Evolutionary conservation across 495 filamentous ascomycete species (phyloP).

Genomic region (Gamarada debralockiae): DNA sequence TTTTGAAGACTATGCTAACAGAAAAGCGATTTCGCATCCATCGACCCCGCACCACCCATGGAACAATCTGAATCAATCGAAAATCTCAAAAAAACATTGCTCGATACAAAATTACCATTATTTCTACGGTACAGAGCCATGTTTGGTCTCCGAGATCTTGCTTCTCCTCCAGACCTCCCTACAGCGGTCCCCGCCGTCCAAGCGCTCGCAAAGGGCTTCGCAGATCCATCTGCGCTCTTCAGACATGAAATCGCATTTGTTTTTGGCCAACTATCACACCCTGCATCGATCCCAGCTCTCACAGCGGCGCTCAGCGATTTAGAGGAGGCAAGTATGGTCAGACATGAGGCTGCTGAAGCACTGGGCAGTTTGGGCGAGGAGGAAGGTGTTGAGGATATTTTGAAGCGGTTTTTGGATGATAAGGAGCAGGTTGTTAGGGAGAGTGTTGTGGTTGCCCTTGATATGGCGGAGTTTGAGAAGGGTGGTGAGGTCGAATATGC

Average conservation of each 20-base stretch:
- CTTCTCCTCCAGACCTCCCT: constrained; percentile 84
- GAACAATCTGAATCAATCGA: constrained; percentile 55
- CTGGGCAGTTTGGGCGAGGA: constrained; percentile 94
- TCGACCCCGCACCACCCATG: constrained; percentile 92
- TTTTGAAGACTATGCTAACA: constrained; percentile 8
- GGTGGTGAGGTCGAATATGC: constrained; percentile 88
- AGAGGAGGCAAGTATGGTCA: constrained; percentile 88
- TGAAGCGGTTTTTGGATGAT: constrained; percentile 84
- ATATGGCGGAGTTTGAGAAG: constrained; percentile 98
- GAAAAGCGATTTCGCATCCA: constrained; percentile 82
- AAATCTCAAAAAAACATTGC: constrained; percentile 68
- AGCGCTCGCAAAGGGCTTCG: constrained; percentile 81
- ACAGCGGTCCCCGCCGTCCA: constrained; percentile 80
- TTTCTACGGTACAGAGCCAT: constrained; percentile 96
- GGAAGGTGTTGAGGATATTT: constrained; percentile 81
- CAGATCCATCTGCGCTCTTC: constrained; percentile 88
- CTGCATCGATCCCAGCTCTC: constrained; percentile 90
- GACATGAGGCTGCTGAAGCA: constrained; percentile 96
- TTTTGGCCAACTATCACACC: constrained; percentile 92
- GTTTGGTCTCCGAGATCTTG: constrained; percentile 92
- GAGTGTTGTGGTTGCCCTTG: constrained; percentile 89
- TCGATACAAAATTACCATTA: constrained; percentile 73
- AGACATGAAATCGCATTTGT: constrained; percentile 98
- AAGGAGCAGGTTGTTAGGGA: constrained; percentile 90
- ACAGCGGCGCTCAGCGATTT: constrained; percentile 72